Percentiles rank a stretch among this genome's conserved stretches.
These are phyloP conservation scores for Coix lacrymajobi DNA, from an alignment of 176 grass and related monocot genomes.

Conservation along the genomic window DNA sequence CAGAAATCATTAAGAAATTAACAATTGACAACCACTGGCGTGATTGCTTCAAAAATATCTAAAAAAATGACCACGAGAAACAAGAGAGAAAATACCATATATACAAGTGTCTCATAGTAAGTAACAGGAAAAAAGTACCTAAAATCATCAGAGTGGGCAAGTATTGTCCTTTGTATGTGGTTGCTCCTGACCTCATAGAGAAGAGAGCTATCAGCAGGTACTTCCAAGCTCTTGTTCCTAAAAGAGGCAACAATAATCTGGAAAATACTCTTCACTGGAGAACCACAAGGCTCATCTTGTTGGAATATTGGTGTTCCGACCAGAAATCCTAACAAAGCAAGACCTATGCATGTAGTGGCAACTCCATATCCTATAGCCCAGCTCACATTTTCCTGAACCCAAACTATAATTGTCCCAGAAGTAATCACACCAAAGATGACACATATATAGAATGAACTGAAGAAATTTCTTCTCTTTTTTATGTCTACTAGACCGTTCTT, in stretches of 20 bases:
- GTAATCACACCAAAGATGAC: slow-evolving; percentile 57
- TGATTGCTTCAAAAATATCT: neutral
- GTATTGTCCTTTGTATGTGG: slow-evolving; percentile 5
- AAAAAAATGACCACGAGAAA: neutral
- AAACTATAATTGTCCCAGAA: slow-evolving; percentile 50
- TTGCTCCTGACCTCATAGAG: slow-evolving; percentile 46
- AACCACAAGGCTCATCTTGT: slow-evolving; percentile 27
- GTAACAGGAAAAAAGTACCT: slow-evolving; percentile 29
- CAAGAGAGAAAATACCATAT: neutral
- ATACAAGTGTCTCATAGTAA: neutral
- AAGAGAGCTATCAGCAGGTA: slow-evolving; percentile 36
- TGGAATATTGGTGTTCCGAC: slow-evolving; percentile 38
- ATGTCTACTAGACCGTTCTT: slow-evolving; percentile 15
- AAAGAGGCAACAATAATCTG: slow-evolving; percentile 48
- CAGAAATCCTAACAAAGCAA: slow-evolving; percentile 42
- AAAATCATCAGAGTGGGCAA: slow-evolving; percentile 55
- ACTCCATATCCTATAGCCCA: slow-evolving; percentile 62
- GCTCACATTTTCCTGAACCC: slow-evolving; percentile 61
- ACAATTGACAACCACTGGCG: neutral
- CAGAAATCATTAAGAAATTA: neutral
- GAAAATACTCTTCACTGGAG: slow-evolving; percentile 45
- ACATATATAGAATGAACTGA: slow-evolving; percentile 49
- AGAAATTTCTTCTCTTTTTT: slow-evolving; percentile 47
- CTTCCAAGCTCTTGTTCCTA: slow-evolving; percentile 38
- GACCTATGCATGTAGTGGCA: slow-evolving; percentile 32